Evolutionary conservation across 108 stramenopile genomes (phyloP), one percentile per base, ranked within the genome.

Genomic region (Pseudonitzschia pungens): DNA sequence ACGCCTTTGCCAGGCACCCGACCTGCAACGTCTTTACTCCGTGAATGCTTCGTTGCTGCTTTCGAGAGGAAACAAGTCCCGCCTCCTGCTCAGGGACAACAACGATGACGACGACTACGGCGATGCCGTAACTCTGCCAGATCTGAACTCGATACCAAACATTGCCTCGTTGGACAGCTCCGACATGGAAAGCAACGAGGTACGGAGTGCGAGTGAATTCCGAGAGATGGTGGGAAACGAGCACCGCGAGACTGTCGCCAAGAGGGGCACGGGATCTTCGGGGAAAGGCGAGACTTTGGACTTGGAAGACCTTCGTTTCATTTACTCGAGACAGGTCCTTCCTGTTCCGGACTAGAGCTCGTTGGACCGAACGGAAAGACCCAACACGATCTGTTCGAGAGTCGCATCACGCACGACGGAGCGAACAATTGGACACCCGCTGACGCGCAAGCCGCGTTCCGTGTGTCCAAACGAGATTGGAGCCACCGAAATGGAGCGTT

Each of bases 171-270:
- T 58, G 14, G 57, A 27, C 57, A 58, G 57, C 57, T 58, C 57
- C 29, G 57, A 58, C 57, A 58, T 15, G 21, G 57, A 58, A 27
- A 58, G 57, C 57, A 58, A 58, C 24, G 57, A n/a, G 21, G 57
- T 5, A 48, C 18, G 2, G 1, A 48, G 45, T 48, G 45, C 36
- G 36, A 36, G 3, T 2, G 9, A 48, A 48, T 48, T 48, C 10
- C 45, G 14, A 48, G 7, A 48, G 14, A 8, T 48, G 9, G 5
- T 11, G 45, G 18, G 16, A 48, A 48, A 4, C 45, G 45, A 8
- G 1, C 9, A 48, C 18, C 18, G 16, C 5, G 45, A 48, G 10
- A 2, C 16, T 2, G 16, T 11, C 45, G 45, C 9, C 14, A 48
- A 4, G 45, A 48, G 1, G 1, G 18, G 45, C 45, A 18, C 18